Conservation (phyloP, 169 alveolate genomes). For the Plasmodium billcollinsi region DNA sequence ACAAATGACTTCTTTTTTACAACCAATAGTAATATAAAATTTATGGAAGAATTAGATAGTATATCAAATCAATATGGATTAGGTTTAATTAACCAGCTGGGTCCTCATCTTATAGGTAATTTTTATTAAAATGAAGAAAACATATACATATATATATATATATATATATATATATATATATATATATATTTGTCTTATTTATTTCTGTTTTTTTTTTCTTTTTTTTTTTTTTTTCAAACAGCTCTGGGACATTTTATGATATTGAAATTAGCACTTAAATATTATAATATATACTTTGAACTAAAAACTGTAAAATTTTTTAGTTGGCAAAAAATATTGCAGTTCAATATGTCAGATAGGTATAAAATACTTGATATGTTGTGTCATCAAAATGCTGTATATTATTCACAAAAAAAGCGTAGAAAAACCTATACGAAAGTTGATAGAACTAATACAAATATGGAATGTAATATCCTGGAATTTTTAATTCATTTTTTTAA, state of each 20-base stretch:
- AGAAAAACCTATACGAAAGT: slow-evolving; percentile 26
- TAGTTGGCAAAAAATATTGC: slow-evolving; percentile 40
- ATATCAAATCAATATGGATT: slow-evolving; percentile 10
- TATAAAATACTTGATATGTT: slow-evolving; percentile 30
- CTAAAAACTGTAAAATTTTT: slow-evolving; percentile 15
- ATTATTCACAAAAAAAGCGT: slow-evolving; percentile 12
- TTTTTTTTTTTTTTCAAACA: slow-evolving; percentile 2
- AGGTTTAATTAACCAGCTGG: slow-evolving; percentile 3
- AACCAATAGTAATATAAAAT: background rate
- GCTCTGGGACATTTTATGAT: slow-evolving; percentile 44
- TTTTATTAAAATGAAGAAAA: background rate
- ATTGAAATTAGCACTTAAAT: slow-evolving; percentile 23
- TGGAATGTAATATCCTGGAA: slow-evolving; percentile 43
- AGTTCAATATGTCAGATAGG: slow-evolving; percentile 28
- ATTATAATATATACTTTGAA: slow-evolving; percentile 26
- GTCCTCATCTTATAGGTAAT: slow-evolving; percentile 21
- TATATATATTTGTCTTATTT: background rate
- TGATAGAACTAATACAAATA: background rate
- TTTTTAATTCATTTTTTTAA: slow-evolving; percentile 46
- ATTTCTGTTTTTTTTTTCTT: background rate
- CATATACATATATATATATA: no score
- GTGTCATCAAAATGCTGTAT: slow-evolving; percentile 22
- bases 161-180: background rate
- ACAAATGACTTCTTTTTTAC: slow-evolving; percentile 27
- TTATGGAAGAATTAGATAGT: slow-evolving; percentile 20